A percentile compares a stretch with the other conserved stretches of the same genome.
Evolutionary conservation across 2,329 filamentous ascomycete genomes (phyloP).

Genomic region (Xylariaceae sp.): DNA sequence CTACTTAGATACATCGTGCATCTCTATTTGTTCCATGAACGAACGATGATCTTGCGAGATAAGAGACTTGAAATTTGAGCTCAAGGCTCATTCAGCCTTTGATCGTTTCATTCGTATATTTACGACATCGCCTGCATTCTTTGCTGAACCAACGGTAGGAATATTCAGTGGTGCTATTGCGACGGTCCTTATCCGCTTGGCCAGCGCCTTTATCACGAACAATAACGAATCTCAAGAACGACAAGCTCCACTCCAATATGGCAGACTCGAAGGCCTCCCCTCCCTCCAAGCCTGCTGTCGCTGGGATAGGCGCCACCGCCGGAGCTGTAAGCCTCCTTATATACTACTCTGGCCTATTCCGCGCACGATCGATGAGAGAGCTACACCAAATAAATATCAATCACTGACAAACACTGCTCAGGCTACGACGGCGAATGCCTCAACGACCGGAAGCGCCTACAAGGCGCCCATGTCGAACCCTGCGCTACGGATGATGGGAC

Average conservation of each 20-base stretch:
- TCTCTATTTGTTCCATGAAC: too few relatives aligned
- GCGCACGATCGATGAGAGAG: neutral
- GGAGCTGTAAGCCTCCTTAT: neutral
- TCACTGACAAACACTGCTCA: neutral
- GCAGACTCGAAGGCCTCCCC: neutral
- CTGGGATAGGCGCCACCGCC: neutral
- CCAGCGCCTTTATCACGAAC: neutral
- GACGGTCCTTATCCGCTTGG: neutral
- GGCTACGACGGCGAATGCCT: conserved; percentile 17
- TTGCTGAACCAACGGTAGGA: neutral
- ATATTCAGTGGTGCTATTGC: neutral
- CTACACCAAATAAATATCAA: neutral
- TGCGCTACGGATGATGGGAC: conserved; percentile 71
- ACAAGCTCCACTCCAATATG: neutral
- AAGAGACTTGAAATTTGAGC: too few relatives aligned
- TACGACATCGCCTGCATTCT: neutral
- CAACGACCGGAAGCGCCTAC: conserved; percentile 30
- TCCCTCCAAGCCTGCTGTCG: neutral
- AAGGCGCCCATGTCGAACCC: conserved; percentile 57
- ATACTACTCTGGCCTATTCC: neutral
- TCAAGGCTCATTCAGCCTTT: too few relatives aligned
- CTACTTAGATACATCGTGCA: too few relatives aligned
- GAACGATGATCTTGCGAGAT: neutral
- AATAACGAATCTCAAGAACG: neutral
- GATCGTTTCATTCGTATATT: too few relatives aligned